These are phyloP conservation scores for Plantago coronopus DNA, from an alignment of 305 asterid species.

Conservation along the genomic window DNA sequence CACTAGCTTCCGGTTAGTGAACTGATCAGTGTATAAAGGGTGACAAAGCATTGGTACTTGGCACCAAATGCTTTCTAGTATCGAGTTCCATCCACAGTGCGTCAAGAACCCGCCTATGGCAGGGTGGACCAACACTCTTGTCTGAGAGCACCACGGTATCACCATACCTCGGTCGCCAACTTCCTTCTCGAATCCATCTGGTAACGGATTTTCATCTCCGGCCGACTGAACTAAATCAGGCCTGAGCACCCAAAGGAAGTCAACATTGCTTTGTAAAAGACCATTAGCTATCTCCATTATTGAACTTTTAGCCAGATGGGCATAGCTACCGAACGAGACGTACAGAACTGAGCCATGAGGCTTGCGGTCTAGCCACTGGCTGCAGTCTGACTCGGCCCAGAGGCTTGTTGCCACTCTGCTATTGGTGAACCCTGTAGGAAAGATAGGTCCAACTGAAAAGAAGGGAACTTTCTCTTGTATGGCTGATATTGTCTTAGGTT, in stretches of 20 bases:
- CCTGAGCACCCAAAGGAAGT: constrained; percentile 51
- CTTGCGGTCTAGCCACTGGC: constrained; percentile 40
- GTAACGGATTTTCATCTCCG: constrained; percentile 30
- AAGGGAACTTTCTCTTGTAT: constrained; percentile 28
- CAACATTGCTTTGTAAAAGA: constrained; percentile 34
- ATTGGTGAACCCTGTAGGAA: constrained; percentile 30
- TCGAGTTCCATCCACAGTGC: constrained; percentile 53
- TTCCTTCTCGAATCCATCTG: constrained; percentile 29
- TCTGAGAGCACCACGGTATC: constrained; percentile 44
- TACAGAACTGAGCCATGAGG: constrained; percentile 46
- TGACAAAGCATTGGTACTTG: constrained; percentile 47
- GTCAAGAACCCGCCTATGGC: constrained; percentile 52
- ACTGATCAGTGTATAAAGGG: constrained; percentile 47
- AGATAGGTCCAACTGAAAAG: constrained; percentile 47
- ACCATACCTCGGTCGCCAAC: constrained; percentile 22
- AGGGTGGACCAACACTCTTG: constrained; percentile 33
- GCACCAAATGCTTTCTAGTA: constrained; percentile 34
- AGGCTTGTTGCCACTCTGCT: constrained; percentile 32
- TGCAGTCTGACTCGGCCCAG: constrained; percentile 45
- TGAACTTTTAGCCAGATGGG: constrained; percentile 32
- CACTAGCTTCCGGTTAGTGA: constrained; percentile 44
- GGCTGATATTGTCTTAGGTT: constrained; percentile 41
- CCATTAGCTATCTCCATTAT: constrained; percentile 48
- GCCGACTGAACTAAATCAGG: constrained; percentile 45
- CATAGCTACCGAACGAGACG: constrained; percentile 53